A percentile compares a stretch with the other conserved stretches of the same genome.
These are phyloP conservation scores for Daldinia caldariorum DNA, from an alignment of 495 filamentous ascomycete genomes.

Conservation along the genomic window DNA sequence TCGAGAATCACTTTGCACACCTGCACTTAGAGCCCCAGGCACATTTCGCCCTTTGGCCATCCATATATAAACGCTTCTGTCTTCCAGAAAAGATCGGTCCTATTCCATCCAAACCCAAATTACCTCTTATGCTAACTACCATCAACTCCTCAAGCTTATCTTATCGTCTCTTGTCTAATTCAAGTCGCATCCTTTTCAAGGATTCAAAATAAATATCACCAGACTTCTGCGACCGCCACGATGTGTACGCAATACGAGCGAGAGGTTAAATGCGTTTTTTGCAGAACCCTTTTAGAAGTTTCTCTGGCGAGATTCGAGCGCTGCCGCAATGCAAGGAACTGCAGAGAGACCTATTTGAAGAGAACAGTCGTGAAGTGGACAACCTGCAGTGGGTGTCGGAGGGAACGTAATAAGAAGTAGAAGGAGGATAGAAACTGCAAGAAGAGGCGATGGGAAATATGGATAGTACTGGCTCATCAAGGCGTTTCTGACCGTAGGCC, in stretches of 20 bases:
- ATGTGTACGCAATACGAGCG: slow-evolving; percentile 3
- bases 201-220: background rate
- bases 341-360: background rate
- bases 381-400: too few species aligned
- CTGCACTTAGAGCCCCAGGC: too few species aligned
- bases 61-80: background rate
- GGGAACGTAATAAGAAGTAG: too few species aligned
- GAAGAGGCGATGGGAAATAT: too few species aligned
- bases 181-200: background rate
- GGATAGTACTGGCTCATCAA: too few species aligned
- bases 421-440: too few species aligned
- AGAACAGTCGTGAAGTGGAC: background rate
- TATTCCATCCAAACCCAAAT: background rate
- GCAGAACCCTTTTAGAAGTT: background rate
- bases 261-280: background rate
- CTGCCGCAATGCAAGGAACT: background rate
- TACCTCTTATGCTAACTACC: background rate
- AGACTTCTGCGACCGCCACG: background rate
- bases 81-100: background rate
- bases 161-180: background rate
- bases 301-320: background rate
- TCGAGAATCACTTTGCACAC: background rate
- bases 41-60: background rate
- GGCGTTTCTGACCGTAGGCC: too few species aligned
- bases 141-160: background rate